Evolutionary conservation across 768 basidiomycete species (phyloP), one percentile per base, ranked within the genome.

Genomic region (Suillus luteus): DNA sequence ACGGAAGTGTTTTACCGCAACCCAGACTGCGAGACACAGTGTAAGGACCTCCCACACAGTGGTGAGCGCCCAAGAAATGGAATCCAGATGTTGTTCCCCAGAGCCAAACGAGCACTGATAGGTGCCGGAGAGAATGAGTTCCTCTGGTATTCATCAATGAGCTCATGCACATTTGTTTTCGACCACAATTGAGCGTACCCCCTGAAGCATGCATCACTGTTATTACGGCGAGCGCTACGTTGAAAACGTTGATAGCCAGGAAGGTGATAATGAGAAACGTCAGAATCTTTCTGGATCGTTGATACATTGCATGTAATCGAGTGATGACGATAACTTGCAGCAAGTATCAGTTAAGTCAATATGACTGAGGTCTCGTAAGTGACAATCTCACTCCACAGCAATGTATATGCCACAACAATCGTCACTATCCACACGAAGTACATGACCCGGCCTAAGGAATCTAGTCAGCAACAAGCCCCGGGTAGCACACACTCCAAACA

Each of bases 361-460:
- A 46, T 22, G 11, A 22, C 44, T 11, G 44, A 46, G n/a, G 1
- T 46, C 10, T 12, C 10, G 9, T 11, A 22, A 46, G 44, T 46
- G 44, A 4, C n/a, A 46, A 22, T 5, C 44, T 46, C 11, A 46
- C 44, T n/a, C n/a, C 11, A 12, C 11, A 46, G n/a, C 10, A 46
- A 11, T 5, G 11, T 0, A 46, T 11, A 22, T 46, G 6, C 46
- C 46, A 46, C 5, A 22, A 6, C 0, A 46, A 1, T 2, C n/a
- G 11, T 12, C 46, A n/a, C n/a, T 22, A 0, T 1, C 10, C n/a
- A 46, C 22, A 22, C 1, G 5, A 2, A 0, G 11, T 1, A 22
- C 5, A 46, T 2, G 5, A 22, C 22, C n/a, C 46, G 6, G 11
- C 46, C 46, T 46, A n/a, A 46, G 1, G 5, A 22, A 22, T 46